Percentiles rank a stretch among this genome's conserved stretches.
Conservation (phyloP, 345 rosid genomes). For the Populus pruinosa region DNA sequence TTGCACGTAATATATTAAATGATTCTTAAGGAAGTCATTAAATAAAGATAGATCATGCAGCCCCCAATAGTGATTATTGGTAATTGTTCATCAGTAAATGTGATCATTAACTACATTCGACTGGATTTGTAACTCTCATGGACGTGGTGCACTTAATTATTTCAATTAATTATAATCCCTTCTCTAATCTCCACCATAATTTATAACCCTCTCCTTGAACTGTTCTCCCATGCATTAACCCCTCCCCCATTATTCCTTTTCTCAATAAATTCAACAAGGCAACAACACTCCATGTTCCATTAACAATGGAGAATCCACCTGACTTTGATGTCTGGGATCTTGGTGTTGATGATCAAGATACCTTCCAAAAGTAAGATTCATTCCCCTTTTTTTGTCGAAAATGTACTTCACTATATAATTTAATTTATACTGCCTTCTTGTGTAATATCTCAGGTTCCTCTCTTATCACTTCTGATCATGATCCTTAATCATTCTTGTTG, state of each 20-base stretch:
- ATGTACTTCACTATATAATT: background rate
- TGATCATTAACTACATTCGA: background rate
- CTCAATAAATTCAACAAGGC: slow-evolving; percentile 12
- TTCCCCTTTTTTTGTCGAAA: too few relatives aligned
- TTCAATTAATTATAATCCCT: background rate
- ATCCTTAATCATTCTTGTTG: background rate
- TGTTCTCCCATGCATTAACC: background rate
- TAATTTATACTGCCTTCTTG: too few relatives aligned
- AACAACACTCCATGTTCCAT: background rate
- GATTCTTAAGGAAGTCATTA: background rate
- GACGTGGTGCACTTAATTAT: background rate
- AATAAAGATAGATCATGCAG: background rate
- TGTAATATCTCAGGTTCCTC: background rate
- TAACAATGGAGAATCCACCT: background rate
- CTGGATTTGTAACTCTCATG: slow-evolving; percentile 12
- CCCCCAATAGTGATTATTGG: slow-evolving; percentile 12
- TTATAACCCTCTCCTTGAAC: background rate
- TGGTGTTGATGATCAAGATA: slow-evolving; percentile 13
- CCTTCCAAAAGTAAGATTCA: slow-evolving; percentile 15
- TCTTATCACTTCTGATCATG: background rate
- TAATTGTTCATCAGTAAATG: slow-evolving; percentile 17
- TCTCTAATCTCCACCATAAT: background rate
- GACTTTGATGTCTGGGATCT: slow-evolving; percentile 1
- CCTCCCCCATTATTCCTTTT: background rate
- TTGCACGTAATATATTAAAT: background rate